Conservation (phyloP, 2,329 filamentous ascomycete genomes). For the Simplicillium sp. region DNA sequence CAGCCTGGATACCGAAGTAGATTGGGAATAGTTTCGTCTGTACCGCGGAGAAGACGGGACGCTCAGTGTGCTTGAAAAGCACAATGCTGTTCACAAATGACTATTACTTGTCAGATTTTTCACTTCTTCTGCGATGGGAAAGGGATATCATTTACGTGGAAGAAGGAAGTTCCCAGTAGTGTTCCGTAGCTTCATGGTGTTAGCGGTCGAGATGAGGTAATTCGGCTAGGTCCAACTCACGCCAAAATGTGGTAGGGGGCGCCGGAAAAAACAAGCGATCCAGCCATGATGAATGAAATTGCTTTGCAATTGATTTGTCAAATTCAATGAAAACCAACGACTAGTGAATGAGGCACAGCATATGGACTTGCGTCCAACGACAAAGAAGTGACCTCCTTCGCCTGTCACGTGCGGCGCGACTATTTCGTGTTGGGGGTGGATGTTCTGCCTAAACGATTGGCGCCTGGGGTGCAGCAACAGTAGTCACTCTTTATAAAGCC, state of each 20-base stretch:
- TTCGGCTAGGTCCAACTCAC: conserved; percentile 30
- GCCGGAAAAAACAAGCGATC: not conserved
- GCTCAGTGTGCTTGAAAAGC: conserved; percentile 66
- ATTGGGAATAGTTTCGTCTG: conserved; percentile 77
- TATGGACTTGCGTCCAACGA: too few relatives aligned
- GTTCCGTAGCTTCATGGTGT: conserved; percentile 64
- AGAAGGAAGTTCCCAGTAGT: conserved; percentile 77
- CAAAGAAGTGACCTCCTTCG: not conserved
- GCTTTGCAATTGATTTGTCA: not conserved
- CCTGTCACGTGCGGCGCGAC: not conserved
- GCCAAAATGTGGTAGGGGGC: conserved; percentile 70
- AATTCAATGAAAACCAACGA: not conserved
- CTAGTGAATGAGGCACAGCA: too few relatives aligned
- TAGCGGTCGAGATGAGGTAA: conserved; percentile 8
- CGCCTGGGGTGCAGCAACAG: too few relatives aligned
- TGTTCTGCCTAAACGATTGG: too few relatives aligned
- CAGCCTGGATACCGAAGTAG: conserved; percentile 80
- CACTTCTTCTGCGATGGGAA: not conserved
- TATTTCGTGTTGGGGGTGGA: too few relatives aligned
- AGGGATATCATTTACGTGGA: conserved; percentile 49
- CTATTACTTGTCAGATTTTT: conserved; percentile 25
- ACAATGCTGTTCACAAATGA: conserved; percentile 69
- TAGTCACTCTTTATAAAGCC: too few relatives aligned
- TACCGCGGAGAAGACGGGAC: conserved; percentile 71
- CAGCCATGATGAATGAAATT: not conserved